Evolutionary conservation across 2,329 filamentous ascomycete species (phyloP).

Genomic region (Hymenoscyphus occultus): DNA sequence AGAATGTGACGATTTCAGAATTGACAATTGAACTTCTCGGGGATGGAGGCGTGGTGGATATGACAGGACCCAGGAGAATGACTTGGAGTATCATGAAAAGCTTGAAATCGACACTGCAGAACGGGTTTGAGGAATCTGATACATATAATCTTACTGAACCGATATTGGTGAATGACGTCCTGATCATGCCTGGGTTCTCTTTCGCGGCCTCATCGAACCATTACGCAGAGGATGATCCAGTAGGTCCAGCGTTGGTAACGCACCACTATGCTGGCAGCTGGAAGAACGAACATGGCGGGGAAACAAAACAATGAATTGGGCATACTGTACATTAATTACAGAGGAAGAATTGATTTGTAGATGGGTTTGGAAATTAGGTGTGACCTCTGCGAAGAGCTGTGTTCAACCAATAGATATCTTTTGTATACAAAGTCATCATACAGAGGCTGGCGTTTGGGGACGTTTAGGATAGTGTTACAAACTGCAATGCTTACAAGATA

Average conservation of each 20-base stretch:
- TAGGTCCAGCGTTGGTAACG: constrained; percentile 15
- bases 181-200: constrained; percentile 19
- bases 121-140: constrained; percentile 18
- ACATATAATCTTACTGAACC: constrained; percentile 28
- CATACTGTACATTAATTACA: not conserved
- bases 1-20: constrained; percentile 20
- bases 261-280: constrained; percentile 21
- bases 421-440: not conserved
- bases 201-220: constrained; percentile 17
- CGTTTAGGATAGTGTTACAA: too few relatives aligned
- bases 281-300: constrained; percentile 18
- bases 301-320: not conserved
- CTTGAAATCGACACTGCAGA: constrained; percentile 22
- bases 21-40: constrained; percentile 27
- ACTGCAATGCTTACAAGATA: too few relatives aligned
- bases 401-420: too few relatives aligned
- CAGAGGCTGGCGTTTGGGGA: not conserved
- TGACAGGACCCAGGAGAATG: constrained; percentile 32
- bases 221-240: constrained; percentile 1
- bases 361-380: not conserved
- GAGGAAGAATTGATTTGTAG: not conserved
- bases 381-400: too few relatives aligned
- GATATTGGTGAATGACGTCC: constrained; percentile 31
- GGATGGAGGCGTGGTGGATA: constrained; percentile 34
- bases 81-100: constrained; percentile 30